Evolutionary conservation across 75 land plant genomes (phyloP), one percentile per base, ranked within the genome.

Genomic region (Picea glauca): DNA sequence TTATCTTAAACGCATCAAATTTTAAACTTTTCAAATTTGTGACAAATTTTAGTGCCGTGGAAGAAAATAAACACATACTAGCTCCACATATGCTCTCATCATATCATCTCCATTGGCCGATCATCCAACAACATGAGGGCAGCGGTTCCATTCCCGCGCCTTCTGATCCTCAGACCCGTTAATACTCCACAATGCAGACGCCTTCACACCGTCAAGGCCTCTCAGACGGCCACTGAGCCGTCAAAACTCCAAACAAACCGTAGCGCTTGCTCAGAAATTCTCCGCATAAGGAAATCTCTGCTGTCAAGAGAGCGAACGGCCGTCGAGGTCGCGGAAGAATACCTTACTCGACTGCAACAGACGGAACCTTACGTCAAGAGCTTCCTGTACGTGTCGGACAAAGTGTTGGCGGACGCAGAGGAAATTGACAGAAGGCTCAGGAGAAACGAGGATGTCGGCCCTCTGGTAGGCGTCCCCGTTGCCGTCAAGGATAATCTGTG

Each of bases 401-500:
- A 83, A 57, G 84, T 83, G 50, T 21, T 68, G 30, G 89, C 87
- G n/a, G 85, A 90, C 58, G 99, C 97, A 11, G 81, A 80, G 66
- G 86, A 85, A 59, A 11, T 94, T 43, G 98, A 94, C 60, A 58
- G 73, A 60, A 80, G 46, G 82, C 63, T 92, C 30, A 84, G 75
- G 58, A 78, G 78, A 35, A 88, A 85, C 4, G 87, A 83, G 76
- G 85, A 86, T 20, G 9, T 92, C 59, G 95, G 94, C 21, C 80
- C 84, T 6, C 80, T 96, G 56, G 94, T 93, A 13, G 99, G 99
- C 5, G 92, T 94, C 14, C 74, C 96, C 1, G 83, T 96, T 33
- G 96, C 83, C 0, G 90, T 94, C 35, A 96, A 96, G 90, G 99
- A 96, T 74, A 96, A 96, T 63, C 86, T 96, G 13, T 96, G 99